Conservation (phyloP, 1,284 basidiomycete genomes). For the Gomphus bonarii region DNA sequence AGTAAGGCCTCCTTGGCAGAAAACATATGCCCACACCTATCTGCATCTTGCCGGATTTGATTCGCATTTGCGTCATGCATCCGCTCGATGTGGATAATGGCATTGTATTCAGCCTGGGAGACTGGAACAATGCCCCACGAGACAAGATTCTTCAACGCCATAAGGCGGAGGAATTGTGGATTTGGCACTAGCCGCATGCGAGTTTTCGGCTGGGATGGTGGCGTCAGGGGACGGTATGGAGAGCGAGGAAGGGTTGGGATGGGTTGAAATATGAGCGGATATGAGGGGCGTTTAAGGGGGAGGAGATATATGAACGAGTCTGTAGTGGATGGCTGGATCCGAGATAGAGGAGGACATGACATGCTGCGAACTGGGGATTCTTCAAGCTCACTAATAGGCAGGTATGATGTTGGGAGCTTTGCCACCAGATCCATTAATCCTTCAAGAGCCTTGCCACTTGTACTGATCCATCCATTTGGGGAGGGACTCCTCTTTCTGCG, state of each 20-base stretch:
- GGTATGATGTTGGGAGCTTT: not conserved
- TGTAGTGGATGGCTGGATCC: not conserved
- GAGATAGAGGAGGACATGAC: not conserved
- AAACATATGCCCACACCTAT: not conserved
- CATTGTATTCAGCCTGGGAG: not conserved
- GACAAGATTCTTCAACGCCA: slow-evolving; percentile 39
- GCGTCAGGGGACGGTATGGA: slow-evolving; percentile 19
- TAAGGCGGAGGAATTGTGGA: slow-evolving; percentile 43
- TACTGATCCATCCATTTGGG: not conserved
- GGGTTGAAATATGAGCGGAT: slow-evolving; percentile 1
- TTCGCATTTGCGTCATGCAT: not conserved
- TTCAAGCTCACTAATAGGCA: not conserved
- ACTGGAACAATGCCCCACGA: not conserved
- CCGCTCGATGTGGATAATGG: not conserved
- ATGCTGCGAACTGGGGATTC: not conserved
- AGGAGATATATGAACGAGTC: not conserved
- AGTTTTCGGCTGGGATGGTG: slow-evolving; percentile 17
- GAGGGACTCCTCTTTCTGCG: not conserved
- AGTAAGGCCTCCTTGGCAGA: not conserved
- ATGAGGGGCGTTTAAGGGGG: not conserved
- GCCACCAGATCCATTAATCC: not conserved
- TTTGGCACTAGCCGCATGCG: slow-evolving; percentile 46
- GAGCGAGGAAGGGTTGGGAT: slow-evolving; percentile 27
- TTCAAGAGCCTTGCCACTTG: not conserved
- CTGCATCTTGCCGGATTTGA: not conserved